These are phyloP conservation scores for Cardiospermum halicacabum DNA, from an alignment of 345 rosid species.

Conservation along the genomic window DNA sequence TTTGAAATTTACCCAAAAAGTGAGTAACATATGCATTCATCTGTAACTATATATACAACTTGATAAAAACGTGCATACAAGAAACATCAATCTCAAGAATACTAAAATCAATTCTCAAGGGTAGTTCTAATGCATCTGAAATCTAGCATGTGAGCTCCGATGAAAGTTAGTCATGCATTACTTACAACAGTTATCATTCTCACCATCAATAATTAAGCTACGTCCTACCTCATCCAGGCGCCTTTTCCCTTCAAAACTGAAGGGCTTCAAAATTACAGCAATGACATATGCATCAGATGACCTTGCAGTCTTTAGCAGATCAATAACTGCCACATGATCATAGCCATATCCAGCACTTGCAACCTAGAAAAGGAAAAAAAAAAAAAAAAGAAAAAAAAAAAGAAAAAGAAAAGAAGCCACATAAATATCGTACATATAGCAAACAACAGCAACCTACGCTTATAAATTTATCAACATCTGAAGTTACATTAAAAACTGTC, in stretches of 20 bases:
- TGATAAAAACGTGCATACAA: not conserved
- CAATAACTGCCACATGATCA: slow-evolving; percentile 53
- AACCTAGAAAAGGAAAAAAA: slow-evolving; percentile 37
- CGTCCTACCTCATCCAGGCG: slow-evolving; percentile 70
- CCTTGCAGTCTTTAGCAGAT: slow-evolving; percentile 52
- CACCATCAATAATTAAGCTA: not conserved
- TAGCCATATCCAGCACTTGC: slow-evolving; percentile 78
- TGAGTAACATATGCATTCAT: not conserved
- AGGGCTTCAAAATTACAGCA: slow-evolving; percentile 76
- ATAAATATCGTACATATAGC: not conserved
- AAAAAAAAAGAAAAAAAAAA: slow-evolving; percentile 16
- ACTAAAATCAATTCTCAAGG: not conserved
- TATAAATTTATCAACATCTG: not conserved
- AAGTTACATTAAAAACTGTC: not conserved
- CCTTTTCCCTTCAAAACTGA: slow-evolving; percentile 89
- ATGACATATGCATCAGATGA: slow-evolving; percentile 51
- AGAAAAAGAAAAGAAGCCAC: slow-evolving; percentile 16
- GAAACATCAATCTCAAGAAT: not conserved
- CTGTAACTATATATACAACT: not conserved
- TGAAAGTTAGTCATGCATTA: not conserved
- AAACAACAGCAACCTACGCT: not conserved
- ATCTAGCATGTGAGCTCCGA: not conserved
- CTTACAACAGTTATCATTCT: not conserved
- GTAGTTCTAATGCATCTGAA: not conserved
- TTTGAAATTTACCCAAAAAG: not conserved